phyloP scores from a whole-genome alignment of 1,139 yeast genomes.

The Yamadazyma blattariae region DNA sequence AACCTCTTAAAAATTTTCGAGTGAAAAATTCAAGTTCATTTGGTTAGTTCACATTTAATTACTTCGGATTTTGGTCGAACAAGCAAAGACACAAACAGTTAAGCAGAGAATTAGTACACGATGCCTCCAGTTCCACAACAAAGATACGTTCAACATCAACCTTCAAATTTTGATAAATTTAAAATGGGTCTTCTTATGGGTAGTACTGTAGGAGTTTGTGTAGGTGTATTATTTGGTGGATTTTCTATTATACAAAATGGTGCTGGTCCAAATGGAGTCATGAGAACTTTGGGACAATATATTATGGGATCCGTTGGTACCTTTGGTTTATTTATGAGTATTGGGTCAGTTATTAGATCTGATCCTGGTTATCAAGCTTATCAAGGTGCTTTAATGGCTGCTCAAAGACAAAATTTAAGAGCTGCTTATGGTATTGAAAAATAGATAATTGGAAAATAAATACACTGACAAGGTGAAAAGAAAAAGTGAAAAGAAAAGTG shows the following conservation, averaged over 20 bases:
- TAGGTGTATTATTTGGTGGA: conserved; percentile 93
- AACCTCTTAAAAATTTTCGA: conserved; percentile 1
- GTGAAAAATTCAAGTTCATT: conserved; percentile 1
- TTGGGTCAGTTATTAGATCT: conserved; percentile 90
- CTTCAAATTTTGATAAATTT: conserved; percentile 90
- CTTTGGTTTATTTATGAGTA: conserved; percentile 93
- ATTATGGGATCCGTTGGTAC: conserved; percentile 97
- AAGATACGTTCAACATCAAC: conserved; percentile 71
- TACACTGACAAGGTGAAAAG: no score
- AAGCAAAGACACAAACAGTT: no score
- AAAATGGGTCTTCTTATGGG: conserved; percentile 99
- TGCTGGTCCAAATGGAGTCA: conserved; percentile 97
- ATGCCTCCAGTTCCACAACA: conserved; percentile 89
- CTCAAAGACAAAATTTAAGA: conserved; percentile 24
- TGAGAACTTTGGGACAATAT: conserved; percentile 95
- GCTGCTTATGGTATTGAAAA: conserved; percentile 3
- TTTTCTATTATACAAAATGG: conserved; percentile 89
- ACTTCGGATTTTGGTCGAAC: no score
- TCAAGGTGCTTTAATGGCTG: conserved; percentile 34
- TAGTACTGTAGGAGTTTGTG: conserved; percentile 90
- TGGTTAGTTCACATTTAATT: background rate
- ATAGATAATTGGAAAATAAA: background rate
- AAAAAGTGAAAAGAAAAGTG: background rate
- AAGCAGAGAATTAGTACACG: conserved; percentile 1
- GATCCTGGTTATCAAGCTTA: conserved; percentile 49